Percentiles rank a stretch among this genome's conserved stretches.
These are phyloP conservation scores for Entophlyctis luteolus DNA, from an alignment of 192 early-diverging fungal genomes.

Conservation along the genomic window DNA sequence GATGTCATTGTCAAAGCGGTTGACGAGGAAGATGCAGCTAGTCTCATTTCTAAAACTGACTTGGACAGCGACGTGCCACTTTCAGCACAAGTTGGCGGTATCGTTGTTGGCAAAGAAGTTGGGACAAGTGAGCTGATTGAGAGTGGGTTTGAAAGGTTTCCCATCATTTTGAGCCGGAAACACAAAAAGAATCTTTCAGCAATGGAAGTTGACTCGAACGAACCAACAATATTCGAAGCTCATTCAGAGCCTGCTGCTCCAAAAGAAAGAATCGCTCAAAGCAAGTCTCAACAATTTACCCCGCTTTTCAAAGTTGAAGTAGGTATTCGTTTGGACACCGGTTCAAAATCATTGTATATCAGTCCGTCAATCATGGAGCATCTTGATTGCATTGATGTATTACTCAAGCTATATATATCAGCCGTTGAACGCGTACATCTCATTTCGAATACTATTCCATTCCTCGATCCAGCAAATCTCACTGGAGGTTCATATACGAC, in stretches of 20 bases:
- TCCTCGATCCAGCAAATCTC: conserved; percentile 46
- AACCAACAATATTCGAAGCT: neutral
- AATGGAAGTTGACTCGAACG: conserved; percentile 39
- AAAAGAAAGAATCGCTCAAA: neutral
- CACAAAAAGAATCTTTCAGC: conserved; percentile 24
- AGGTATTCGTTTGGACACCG: conserved; percentile 27
- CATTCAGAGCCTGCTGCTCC: neutral
- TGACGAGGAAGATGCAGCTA: conserved; percentile 14
- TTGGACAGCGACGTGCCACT: neutral
- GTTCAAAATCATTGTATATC: conserved; percentile 38
- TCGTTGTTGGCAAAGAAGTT: conserved; percentile 40
- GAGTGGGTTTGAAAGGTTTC: conserved; percentile 40
- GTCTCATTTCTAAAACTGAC: conserved; percentile 3
- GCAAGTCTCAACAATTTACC: conserved; percentile 13
- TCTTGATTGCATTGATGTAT: conserved; percentile 39
- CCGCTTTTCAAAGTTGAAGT: conserved; percentile 51
- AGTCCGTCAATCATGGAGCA: conserved; percentile 46
- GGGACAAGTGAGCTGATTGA: conserved; percentile 36
- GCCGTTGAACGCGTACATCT: conserved; percentile 44
- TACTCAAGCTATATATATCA: conserved; percentile 46
- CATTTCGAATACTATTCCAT: conserved; percentile 49
- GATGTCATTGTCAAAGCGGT: conserved; percentile 37
- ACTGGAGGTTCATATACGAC: conserved; percentile 43
- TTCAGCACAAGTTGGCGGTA: conserved; percentile 36
- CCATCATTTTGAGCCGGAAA: conserved; percentile 30